These are phyloP conservation scores for Talaromyces piceae DNA, from an alignment of 2,329 filamentous ascomycete species.

Conservation along the genomic window DNA sequence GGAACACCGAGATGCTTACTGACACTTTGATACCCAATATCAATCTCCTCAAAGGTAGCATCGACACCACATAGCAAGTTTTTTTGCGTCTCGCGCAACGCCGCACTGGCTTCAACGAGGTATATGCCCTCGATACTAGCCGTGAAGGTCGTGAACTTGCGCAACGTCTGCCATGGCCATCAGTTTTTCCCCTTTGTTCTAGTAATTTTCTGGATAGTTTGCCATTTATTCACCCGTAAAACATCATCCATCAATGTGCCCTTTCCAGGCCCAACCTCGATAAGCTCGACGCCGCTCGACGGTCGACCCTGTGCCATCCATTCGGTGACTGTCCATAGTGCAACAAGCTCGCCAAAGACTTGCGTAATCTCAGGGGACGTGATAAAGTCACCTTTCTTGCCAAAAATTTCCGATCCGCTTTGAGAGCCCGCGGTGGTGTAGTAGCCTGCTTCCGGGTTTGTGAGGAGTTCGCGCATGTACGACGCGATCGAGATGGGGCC, in stretches of 20 bases:
- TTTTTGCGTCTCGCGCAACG: constrained; percentile 70
- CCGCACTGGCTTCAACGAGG: constrained; percentile 84
- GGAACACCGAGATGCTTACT: constrained; percentile 68
- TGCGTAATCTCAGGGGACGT: constrained; percentile 97
- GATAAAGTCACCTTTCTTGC: constrained; percentile 88
- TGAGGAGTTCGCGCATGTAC: constrained; percentile 98
- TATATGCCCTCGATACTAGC: constrained; percentile 79
- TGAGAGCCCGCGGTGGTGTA: constrained; percentile 77
- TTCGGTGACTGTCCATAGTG: constrained; percentile 91
- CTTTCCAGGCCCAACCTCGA: constrained; percentile 89
- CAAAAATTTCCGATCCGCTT: constrained; percentile 74
- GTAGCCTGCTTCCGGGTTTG: constrained; percentile 82
- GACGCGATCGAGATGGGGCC: constrained; percentile 86
- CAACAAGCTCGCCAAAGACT: constrained; percentile 88
- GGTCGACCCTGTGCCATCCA: constrained; percentile 86
- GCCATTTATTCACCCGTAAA: constrained; percentile 57
- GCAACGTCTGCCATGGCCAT: constrained; percentile 59
- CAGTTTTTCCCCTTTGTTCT: neutral
- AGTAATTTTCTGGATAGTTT: neutral
- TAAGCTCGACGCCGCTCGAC: constrained; percentile 69
- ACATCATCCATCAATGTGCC: constrained; percentile 98
- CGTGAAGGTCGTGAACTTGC: constrained; percentile 71
- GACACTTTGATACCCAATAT: constrained; percentile 64
- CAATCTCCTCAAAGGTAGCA: constrained; percentile 59
- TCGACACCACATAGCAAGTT: constrained; percentile 69